Base-by-base conservation (phyloP, 2,329 filamentous ascomycete genomes). In the Thielaviopsis populi region DNA sequence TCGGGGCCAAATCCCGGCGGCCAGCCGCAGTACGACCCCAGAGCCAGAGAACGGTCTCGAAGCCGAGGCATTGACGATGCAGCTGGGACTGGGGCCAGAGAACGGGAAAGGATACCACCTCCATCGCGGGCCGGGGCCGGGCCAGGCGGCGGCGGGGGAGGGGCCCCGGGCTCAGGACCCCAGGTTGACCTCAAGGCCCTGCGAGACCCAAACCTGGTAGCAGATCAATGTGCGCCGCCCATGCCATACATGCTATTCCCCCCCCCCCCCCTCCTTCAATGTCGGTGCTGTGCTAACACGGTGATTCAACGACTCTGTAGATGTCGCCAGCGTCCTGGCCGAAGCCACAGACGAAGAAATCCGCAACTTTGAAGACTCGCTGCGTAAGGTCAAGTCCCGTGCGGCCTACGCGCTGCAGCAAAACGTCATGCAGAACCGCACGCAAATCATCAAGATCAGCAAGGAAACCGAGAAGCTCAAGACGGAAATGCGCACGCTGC, bases 391-490 rank as follows among this genome's bases (percentile, higher is more conserved):
- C 64, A 92, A 92, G 74, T 81, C 82, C 68, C 83, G 88, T 64
- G 91, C 90, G 8, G 86, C 87, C 4, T 81, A 84, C 59, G 91
- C 97, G 69, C 79, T 99, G 24, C 92, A 97, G 74, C 89, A 95
- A 71, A 97, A 91, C 74, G 88, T 99, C 61, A 92, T 95, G 75
- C 91, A 96, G 74, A 99, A 99, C 74, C 85, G 94, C 59, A 95
- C 90, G 0, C 94, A 97, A 71, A 99, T 99, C 72, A 97, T 99
- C 79, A 95, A 95, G 75, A 97, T 99, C 74, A 96, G 91, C 73
- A 96, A 97, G 75, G 94, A 99, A 76, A 94, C 95, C 1, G 94
- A 99, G 75, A 96, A 96, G 76, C 83, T 99, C 65, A 97, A 97
- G 75, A 84, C 84, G 63, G 94, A 99, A 74, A 97, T 99, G 94